A percentile compares a stretch with the other conserved stretches of the same genome.
These are phyloP conservation scores for Podospora fimiseda DNA, from an alignment of 495 filamentous ascomycete genomes.

Conservation along the genomic window DNA sequence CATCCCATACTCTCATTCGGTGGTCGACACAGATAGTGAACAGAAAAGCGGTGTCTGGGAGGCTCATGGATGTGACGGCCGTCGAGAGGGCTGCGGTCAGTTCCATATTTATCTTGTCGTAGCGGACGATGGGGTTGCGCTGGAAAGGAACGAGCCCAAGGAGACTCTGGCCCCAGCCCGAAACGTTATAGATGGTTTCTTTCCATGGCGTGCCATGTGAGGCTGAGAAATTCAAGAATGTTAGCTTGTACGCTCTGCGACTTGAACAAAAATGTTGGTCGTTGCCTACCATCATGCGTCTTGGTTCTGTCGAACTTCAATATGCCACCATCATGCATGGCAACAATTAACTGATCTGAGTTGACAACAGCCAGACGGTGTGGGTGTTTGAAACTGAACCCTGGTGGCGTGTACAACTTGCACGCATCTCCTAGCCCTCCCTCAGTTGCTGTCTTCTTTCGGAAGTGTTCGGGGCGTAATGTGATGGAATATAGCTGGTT, in stretches of 20 bases:
- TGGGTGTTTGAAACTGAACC: slow-evolving; percentile 70
- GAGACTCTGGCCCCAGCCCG: slow-evolving; percentile 67
- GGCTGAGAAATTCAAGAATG: slow-evolving; percentile 2
- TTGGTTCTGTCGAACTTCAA: slow-evolving; percentile 62
- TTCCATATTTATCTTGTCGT: slow-evolving; percentile 61
- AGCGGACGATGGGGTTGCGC: slow-evolving; percentile 56
- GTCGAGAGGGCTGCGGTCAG: slow-evolving; percentile 57
- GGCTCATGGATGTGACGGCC: slow-evolving; percentile 38
- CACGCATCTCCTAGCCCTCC: slow-evolving; percentile 67
- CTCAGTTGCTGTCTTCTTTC: slow-evolving; percentile 58
- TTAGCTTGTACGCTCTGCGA: not conserved
- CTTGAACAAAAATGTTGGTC: not conserved
- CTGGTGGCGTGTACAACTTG: slow-evolving; percentile 62
- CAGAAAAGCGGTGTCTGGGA: slow-evolving; percentile 48
- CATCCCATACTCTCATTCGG: slow-evolving; percentile 78
- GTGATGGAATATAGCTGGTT: slow-evolving; percentile 76
- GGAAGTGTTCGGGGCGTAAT: slow-evolving; percentile 75
- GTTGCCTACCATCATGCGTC: slow-evolving; percentile 56
- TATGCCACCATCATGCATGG: slow-evolving; percentile 76
- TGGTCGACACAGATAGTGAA: slow-evolving; percentile 87
- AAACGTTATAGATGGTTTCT: slow-evolving; percentile 72
- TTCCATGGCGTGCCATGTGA: slow-evolving; percentile 56
- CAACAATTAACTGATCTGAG: slow-evolving; percentile 66
- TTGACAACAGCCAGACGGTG: slow-evolving; percentile 73
- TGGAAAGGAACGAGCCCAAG: slow-evolving; percentile 67